Evolutionary conservation across 164 flowering plant species (phyloP).

Genomic region (Umbilicus rupestris): DNA sequence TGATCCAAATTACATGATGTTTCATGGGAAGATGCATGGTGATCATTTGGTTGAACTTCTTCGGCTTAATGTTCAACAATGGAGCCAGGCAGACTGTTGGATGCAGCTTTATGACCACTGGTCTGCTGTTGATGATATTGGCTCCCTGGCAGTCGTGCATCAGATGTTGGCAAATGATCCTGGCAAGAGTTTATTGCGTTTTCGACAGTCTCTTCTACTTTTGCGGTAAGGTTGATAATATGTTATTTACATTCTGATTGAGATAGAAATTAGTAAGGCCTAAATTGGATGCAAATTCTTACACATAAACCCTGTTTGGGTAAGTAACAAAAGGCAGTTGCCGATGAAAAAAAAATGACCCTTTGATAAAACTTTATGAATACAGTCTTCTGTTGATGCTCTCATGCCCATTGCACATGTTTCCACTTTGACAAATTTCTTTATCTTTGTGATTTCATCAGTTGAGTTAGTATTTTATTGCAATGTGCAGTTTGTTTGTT

Average conservation of each 20-base stretch:
- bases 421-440: no score
- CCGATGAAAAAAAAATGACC: not conserved
- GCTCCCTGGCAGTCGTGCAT: conserved; percentile 71
- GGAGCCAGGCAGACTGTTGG: conserved; percentile 91
- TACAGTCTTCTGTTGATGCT: no score
- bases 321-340: not conserved
- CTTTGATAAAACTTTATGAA: not conserved
- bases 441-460: no score
- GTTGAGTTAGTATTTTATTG: no score
- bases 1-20: conserved; percentile 74
- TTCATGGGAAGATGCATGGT: conserved; percentile 55
- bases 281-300: not conserved
- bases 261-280: not conserved
- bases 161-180: conserved; percentile 72
- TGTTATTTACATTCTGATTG: not conserved
- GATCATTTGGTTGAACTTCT: conserved; percentile 65
- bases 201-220: conserved; percentile 76
- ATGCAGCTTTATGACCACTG: conserved; percentile 79
- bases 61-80: conserved; percentile 46
- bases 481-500: no score
- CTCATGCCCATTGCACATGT: no score
- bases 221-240: conserved; percentile 39
- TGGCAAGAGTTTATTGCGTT: conserved; percentile 53
- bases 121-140: conserved; percentile 87
- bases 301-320: not conserved